Conservation (phyloP, 2,329 filamentous ascomycete species). For the Alternaria gansuensis region DNA sequence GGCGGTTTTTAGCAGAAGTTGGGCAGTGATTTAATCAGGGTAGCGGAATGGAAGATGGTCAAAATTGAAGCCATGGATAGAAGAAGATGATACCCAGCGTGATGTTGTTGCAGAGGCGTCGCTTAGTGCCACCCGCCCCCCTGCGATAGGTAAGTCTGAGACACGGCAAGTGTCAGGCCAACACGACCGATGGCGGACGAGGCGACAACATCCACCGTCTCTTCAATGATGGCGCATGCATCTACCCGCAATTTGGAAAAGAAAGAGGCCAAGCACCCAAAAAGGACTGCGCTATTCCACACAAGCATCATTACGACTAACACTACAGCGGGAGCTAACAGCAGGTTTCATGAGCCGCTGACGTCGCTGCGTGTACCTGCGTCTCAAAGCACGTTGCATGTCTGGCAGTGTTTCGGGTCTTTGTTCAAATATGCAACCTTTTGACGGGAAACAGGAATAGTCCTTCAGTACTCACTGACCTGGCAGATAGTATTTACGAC, state of each 20-base stretch:
- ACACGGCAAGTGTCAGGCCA: slow-evolving; percentile 32
- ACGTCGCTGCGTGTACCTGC: slow-evolving; percentile 40
- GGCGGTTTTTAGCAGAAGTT: background rate
- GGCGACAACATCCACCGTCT: background rate
- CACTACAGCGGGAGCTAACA: slow-evolving; percentile 22
- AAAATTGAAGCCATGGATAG: background rate
- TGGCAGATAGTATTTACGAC: slow-evolving; percentile 3
- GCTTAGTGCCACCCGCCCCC: slow-evolving; percentile 23
- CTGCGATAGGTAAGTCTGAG: slow-evolving; percentile 28
- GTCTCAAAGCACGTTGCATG: slow-evolving; percentile 24
- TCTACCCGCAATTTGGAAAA: slow-evolving; percentile 1
- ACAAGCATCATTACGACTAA: slow-evolving; percentile 14
- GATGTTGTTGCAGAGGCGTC: slow-evolving; percentile 1
- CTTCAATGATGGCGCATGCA: slow-evolving; percentile 1
- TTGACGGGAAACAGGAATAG: background rate
- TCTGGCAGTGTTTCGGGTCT: slow-evolving; percentile 23
- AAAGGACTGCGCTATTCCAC: slow-evolving; percentile 2
- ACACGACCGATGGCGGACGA: slow-evolving; percentile 6
- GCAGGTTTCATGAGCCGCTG: slow-evolving; percentile 34
- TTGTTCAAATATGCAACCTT: slow-evolving; percentile 10
- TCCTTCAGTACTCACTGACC: background rate
- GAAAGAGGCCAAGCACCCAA: background rate
- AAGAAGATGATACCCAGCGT: background rate
- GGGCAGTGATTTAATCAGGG: background rate
- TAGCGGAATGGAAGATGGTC: background rate